A percentile compares a stretch with the other conserved stretches of the same genome.
Evolutionary conservation across 2,329 filamentous ascomycete genomes (phyloP).

Genomic region (Calonectria hongkongensis): DNA sequence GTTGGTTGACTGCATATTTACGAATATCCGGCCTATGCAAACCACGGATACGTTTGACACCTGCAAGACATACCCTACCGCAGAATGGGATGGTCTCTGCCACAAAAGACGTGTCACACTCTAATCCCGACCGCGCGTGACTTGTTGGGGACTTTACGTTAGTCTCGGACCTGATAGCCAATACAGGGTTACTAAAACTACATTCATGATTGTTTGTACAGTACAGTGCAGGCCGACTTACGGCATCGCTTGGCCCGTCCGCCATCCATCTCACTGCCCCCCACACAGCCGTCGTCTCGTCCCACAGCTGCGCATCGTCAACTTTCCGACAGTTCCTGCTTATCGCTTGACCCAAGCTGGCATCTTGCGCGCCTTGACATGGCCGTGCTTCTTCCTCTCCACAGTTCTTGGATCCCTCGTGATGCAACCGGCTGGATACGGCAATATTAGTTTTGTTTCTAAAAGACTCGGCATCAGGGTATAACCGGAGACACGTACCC

Average conservation of each 20-base stretch:
- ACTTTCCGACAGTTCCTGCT: constrained; percentile 41
- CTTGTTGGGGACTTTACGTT: constrained; percentile 37
- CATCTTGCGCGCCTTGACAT: constrained; percentile 97
- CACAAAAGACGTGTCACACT: constrained; percentile 22
- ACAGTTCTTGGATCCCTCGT: constrained; percentile 93
- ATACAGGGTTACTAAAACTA: constrained; percentile 54
- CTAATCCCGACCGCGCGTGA: constrained; percentile 34
- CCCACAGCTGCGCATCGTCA: constrained; percentile 41
- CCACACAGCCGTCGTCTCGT: constrained; percentile 43
- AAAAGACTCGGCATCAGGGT: constrained; percentile 37
- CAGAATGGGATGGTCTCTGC: constrained; percentile 23
- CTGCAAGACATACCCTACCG: constrained; percentile 23
- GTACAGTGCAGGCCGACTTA: constrained; percentile 49
- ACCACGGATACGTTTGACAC: constrained; percentile 18
- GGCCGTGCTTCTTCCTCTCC: constrained; percentile 98
- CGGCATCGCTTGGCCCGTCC: constrained; percentile 39
- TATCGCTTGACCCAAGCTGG: constrained; percentile 96
- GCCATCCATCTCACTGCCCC: constrained; percentile 47
- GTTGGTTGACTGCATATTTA: not conserved
- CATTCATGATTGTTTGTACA: constrained; percentile 55
- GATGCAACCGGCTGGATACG: constrained; percentile 86
- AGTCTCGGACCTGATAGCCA: constrained; percentile 42
- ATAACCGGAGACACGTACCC: constrained; percentile 77
- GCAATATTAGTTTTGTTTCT: constrained; percentile 63
- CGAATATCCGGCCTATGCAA: not conserved